Conservation (phyloP, 2,329 filamentous ascomycete species). For the Diaporthe eres region DNA sequence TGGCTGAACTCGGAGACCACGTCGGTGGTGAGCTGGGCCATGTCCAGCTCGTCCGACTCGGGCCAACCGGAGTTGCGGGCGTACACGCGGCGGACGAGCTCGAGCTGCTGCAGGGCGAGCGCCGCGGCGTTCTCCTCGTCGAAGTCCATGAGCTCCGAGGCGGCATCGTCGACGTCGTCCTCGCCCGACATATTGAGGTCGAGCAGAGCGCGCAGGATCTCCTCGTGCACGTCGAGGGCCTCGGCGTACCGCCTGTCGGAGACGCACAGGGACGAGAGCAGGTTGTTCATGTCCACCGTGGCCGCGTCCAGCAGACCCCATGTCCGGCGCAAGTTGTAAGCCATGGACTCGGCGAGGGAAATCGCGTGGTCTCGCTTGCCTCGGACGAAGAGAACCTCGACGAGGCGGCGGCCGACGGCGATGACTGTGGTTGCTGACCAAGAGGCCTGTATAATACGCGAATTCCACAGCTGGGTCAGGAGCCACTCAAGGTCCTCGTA, state of each 20-base stretch:
- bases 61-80: slow-evolving; percentile 42
- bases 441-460: slow-evolving; percentile 41
- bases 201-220: slow-evolving; percentile 41
- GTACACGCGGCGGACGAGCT: slow-evolving; percentile 42
- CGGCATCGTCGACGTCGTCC: slow-evolving; percentile 37
- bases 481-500: slow-evolving; percentile 43
- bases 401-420: slow-evolving; percentile 40
- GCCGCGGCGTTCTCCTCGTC: slow-evolving; percentile 41
- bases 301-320: slow-evolving; percentile 42
- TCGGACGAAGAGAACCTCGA: slow-evolving; percentile 42
- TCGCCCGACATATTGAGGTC: slow-evolving; percentile 40
- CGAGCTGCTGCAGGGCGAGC: slow-evolving; percentile 42
- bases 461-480: slow-evolving; percentile 43
- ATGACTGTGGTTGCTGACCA: slow-evolving; percentile 42
- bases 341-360: slow-evolving; percentile 42
- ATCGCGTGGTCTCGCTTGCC: slow-evolving; percentile 40
- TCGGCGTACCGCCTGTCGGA: slow-evolving; percentile 41
- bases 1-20: slow-evolving; percentile 41
- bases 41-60: slow-evolving; percentile 40
- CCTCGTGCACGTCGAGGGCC: slow-evolving; percentile 41
- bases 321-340: slow-evolving; percentile 43
- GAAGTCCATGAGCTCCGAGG: slow-evolving; percentile 40
- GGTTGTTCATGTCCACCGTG: slow-evolving; percentile 43
- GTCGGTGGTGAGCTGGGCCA: slow-evolving; percentile 40
- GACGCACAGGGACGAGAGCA: slow-evolving; percentile 41